A percentile compares a stretch with the other conserved stretches of the same genome.
Evolutionary conservation across 768 basidiomycete genomes (phyloP).

Genomic region (Nidula microcarpa): DNA sequence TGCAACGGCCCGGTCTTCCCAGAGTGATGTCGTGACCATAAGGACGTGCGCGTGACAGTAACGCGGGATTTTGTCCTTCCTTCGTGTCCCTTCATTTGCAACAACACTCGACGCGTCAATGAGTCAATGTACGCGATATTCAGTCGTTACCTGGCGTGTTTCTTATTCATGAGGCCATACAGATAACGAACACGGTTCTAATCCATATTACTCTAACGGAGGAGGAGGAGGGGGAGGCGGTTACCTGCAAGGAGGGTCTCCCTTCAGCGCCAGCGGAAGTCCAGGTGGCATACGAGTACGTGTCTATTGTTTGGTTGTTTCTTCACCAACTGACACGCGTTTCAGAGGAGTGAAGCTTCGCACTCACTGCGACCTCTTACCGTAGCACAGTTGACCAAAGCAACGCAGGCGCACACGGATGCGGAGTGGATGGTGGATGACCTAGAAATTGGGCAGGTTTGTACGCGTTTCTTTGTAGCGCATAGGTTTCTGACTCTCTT

Average conservation of each 20-base stretch:
- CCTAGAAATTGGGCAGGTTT: conserved; percentile 75
- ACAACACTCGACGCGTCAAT: neutral
- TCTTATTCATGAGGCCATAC: neutral
- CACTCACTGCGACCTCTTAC: conserved; percentile 3
- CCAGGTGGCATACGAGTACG: neutral
- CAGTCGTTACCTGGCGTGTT: neutral
- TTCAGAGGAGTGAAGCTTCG: conserved; percentile 1
- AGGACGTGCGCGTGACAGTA: too few relatives aligned
- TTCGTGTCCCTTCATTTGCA: too few relatives aligned
- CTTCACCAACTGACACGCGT: too few relatives aligned
- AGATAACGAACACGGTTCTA: neutral
- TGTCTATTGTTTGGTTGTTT: too few relatives aligned
- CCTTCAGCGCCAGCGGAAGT: neutral
- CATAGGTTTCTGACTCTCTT: neutral
- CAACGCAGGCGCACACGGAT: conserved; percentile 83
- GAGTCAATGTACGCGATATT: neutral
- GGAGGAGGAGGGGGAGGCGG: neutral
- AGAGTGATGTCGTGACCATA: too few relatives aligned
- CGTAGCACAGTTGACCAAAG: conserved; percentile 56
- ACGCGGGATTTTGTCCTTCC: too few relatives aligned
- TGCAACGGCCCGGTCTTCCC: too few relatives aligned
- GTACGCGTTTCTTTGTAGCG: conserved; percentile 2
- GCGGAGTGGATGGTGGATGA: conserved; percentile 87
- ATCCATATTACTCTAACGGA: neutral
- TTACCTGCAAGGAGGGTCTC: neutral